phyloP scores from a whole-genome alignment of 768 basidiomycete genomes.

The Lactarius psammicola region DNA sequence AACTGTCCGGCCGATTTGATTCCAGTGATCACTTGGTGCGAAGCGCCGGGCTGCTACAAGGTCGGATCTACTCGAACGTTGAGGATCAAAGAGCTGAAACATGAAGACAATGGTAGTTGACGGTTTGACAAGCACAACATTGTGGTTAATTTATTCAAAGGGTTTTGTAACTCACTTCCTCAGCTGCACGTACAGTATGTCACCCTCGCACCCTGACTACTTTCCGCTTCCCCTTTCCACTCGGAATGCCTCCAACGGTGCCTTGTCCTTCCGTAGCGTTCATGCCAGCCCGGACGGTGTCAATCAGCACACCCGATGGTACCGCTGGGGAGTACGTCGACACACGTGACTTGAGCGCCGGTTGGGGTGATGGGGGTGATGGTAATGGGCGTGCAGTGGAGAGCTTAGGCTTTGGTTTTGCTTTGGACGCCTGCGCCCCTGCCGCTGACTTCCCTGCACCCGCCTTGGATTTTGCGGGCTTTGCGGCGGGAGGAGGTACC shows the following conservation, averaged over 20 bases:
- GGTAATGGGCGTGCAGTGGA: slow-evolving; percentile 48
- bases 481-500: slow-evolving; percentile 33
- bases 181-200: slow-evolving; percentile 1
- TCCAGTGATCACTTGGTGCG: background rate
- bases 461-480: slow-evolving; percentile 33
- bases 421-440: slow-evolving; percentile 28
- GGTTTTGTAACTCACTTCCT: slow-evolving; percentile 9
- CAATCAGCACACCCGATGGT: slow-evolving; percentile 27
- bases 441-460: slow-evolving; percentile 31
- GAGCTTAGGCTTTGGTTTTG: slow-evolving; percentile 31
- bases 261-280: slow-evolving; percentile 24
- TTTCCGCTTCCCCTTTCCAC: slow-evolving; percentile 31
- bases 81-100: background rate
- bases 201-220: slow-evolving; percentile 27
- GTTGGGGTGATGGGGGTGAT: slow-evolving; percentile 72
- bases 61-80: background rate
- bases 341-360: slow-evolving; percentile 61
- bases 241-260: slow-evolving; percentile 12
- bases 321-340: slow-evolving; percentile 28
- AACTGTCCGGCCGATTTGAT: background rate
- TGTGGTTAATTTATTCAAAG: slow-evolving; percentile 16
- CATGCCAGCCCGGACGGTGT: slow-evolving; percentile 29
- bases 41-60: background rate
- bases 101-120: background rate
- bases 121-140: slow-evolving; percentile 6